A percentile compares a stretch with the other conserved stretches of the same genome.
These are phyloP conservation scores for Entomortierella chlamydospora DNA, from an alignment of 192 early-diverging fungal genomes.

Conservation along the genomic window DNA sequence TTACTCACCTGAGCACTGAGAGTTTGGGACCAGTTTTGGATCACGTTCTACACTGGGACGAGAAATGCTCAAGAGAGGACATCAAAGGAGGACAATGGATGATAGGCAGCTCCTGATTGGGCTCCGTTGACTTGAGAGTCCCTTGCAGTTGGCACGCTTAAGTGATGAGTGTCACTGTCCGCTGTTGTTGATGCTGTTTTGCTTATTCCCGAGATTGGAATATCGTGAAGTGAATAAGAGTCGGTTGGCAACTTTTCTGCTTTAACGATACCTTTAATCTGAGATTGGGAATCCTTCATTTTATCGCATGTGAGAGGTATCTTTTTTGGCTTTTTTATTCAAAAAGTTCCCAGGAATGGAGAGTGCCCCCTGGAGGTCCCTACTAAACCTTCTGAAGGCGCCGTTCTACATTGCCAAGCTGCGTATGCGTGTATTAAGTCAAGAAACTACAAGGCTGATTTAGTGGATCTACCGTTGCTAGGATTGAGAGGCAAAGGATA, in stretches of 20 bases:
- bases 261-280: background rate
- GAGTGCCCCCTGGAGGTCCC: conserved; percentile 30
- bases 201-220: background rate
- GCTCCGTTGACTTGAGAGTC: no score
- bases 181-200: conserved; percentile 4
- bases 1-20: background rate
- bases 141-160: background rate
- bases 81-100: conserved; percentile 28
- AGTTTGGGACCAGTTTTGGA: conserved; percentile 8
- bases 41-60: conserved; percentile 17
- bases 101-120: conserved; percentile 15
- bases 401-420: conserved; percentile 36
- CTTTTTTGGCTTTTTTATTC: conserved; percentile 32
- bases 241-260: conserved; percentile 1
- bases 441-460: no score
- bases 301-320: background rate
- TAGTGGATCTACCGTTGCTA: background rate
- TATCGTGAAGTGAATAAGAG: background rate
- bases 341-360: conserved; percentile 18
- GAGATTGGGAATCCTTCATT: background rate
- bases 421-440: background rate
- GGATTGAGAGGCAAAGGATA: background rate
- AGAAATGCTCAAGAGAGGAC: conserved; percentile 25
- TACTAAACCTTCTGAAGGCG: conserved; percentile 34
- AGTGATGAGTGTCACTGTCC: background rate